phyloP scores from a whole-genome alignment of 345 rosid species.

The Hibiscus trionum region DNA sequence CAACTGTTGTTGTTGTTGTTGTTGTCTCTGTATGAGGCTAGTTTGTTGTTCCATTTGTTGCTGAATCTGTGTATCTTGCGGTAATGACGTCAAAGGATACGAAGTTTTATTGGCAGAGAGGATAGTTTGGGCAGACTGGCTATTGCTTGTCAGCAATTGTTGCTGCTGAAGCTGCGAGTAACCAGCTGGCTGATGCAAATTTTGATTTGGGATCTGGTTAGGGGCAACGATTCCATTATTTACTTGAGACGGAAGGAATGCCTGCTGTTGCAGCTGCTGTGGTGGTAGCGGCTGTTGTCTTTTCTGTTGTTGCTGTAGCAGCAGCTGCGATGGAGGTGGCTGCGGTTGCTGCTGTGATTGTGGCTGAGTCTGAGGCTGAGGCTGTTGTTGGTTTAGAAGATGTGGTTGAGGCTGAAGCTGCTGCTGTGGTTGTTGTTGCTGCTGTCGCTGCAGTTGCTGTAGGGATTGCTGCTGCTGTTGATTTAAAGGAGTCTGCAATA shows the following conservation, averaged over 20 bases:
- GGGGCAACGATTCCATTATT: conserved; percentile 38
- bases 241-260: conserved; percentile 31
- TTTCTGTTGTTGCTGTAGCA: conserved; percentile 17
- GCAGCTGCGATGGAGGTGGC: conserved; percentile 17
- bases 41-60: conserved; percentile 63
- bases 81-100: conserved; percentile 41
- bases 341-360: conserved; percentile 24
- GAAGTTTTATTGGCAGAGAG: conserved; percentile 38
- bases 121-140: conserved; percentile 31
- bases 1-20: conserved; percentile 52
- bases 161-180: conserved; percentile 56
- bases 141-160: conserved; percentile 31
- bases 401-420: conserved; percentile 32
- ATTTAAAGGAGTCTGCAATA: conserved; percentile 29
- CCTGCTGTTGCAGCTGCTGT: conserved; percentile 36
- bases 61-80: conserved; percentile 55
- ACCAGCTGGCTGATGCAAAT: conserved; percentile 39
- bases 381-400: conserved; percentile 4
- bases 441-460: conserved; percentile 26
- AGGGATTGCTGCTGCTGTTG: conserved; percentile 32
- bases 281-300: conserved; percentile 27
- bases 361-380: conserved; percentile 35
- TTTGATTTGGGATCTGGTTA: conserved; percentile 42
- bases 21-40: conserved; percentile 45
- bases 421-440: conserved; percentile 7